These are phyloP conservation scores for Mycena capillaripes DNA, from an alignment of 768 basidiomycete species.

Conservation along the genomic window DNA sequence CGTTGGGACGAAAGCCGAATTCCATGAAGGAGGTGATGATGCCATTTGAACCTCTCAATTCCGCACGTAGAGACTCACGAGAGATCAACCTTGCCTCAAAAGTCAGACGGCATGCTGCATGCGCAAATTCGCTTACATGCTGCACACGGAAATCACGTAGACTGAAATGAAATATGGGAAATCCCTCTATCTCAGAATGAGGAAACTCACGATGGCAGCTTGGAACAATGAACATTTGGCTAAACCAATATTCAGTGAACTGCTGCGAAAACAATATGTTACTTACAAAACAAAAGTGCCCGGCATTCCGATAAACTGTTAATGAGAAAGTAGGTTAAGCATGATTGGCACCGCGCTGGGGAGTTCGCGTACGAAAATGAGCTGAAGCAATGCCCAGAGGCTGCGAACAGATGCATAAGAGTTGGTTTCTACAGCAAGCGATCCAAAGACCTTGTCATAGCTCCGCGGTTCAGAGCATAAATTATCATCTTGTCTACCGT, in stretches of 20 bases:
- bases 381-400: conserved; percentile 10
- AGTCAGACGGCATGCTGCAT: not conserved
- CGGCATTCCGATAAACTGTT: conserved; percentile 17
- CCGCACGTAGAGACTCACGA: not conserved
- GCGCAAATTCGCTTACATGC: not conserved
- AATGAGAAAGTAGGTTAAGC: not conserved
- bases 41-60: not conserved
- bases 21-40: not conserved
- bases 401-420: not conserved
- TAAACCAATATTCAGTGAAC: not conserved
- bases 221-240: conserved; percentile 10
- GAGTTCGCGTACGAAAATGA: conserved; percentile 7
- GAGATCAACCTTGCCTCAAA: not conserved
- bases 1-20: not conserved
- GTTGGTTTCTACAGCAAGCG: no score
- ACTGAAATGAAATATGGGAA: not conserved
- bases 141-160: conserved; percentile 22
- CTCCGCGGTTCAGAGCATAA: conserved; percentile 12
- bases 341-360: not conserved
- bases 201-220: conserved; percentile 8
- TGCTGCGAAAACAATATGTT: not conserved
- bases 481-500: conserved; percentile 16
- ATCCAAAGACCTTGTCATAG: conserved; percentile 8
- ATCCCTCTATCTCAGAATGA: no score
- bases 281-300: conserved; percentile 21